Base-by-base conservation (phyloP, 2,329 filamentous ascomycete species). In the Akanthomyces dipterigenus region DNA sequence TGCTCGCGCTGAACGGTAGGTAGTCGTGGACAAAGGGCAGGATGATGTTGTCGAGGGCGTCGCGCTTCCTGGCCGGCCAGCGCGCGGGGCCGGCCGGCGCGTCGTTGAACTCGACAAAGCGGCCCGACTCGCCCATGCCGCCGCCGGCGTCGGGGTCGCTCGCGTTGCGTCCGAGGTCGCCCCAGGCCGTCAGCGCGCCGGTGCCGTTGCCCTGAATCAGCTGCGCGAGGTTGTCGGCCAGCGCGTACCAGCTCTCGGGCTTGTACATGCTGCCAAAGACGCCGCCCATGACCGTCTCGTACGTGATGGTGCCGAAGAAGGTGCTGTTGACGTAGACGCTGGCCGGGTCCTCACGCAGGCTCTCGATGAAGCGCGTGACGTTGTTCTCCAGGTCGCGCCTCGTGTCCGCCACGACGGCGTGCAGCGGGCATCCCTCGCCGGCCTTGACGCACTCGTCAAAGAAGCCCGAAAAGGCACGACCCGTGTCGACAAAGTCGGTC, bases 351-450 rank as follows among this genome's bases (percentile, higher is more conserved):
- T 72, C 65, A 28, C 69, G 67, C 4, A 82, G 67, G 2, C 68
- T 63, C 0, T 68, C 63, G 1, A 76, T 64, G 3, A 76, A 70
- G 0, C 61, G 45, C 2, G 74, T 60, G 1, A 81, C 67, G 28
- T 70, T 70, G 0, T 65, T 61, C 20, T 67, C 63, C 11, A 79
- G 67, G 5, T 68, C 70, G 31, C 76, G 69, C 45, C 71, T 72
- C 1, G 77, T 72, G 2, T 69, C 64, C 11, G 72, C 64, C 11
- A 72, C 73, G 12, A 77, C 63, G 0, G 70, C 68, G 0, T 74
- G 73, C 31, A 82, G 65, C 1, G 76, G 68, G 62, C 80, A 83
- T n/a, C 70, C 71, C 5, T 75, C 64, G 3, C 80, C 79, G 1
- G 81, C 81, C 50, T 71, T 71, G 58, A 71, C 61, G 60, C 74